phyloP scores from a whole-genome alignment of 768 basidiomycete genomes.

The Exsudoporus frostii region DNA sequence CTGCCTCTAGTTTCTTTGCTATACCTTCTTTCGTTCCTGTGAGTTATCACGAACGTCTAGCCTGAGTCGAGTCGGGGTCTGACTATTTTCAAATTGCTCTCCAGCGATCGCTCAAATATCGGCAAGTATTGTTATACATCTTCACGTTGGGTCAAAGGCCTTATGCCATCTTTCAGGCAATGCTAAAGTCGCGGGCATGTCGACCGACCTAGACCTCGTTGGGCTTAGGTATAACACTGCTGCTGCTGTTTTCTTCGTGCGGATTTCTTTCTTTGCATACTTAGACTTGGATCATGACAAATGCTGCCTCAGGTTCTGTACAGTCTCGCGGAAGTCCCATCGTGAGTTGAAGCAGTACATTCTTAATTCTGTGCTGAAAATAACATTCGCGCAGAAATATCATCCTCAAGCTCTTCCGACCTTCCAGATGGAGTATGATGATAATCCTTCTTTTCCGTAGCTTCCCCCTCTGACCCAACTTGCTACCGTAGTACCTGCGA shows the following conservation, averaged over 20 bases:
- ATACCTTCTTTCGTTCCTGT: conserved; percentile 1
- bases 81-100: not conserved
- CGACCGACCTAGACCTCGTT: not conserved
- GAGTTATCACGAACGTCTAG: not conserved
- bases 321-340: not conserved
- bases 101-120: not conserved
- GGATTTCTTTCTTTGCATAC: not conserved
- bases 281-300: not conserved
- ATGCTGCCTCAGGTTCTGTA: not conserved
- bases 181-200: not conserved
- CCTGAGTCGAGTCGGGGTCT: not conserved
- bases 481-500: conserved; percentile 35
- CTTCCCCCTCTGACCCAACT: conserved; percentile 6
- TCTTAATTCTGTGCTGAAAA: not conserved
- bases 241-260: not conserved
- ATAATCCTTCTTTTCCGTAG: not conserved
- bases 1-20: not conserved
- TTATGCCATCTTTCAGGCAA: not conserved
- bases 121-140: not conserved
- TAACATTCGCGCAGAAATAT: conserved; percentile 33
- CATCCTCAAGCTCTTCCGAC: conserved; percentile 33
- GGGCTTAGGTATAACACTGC: not conserved
- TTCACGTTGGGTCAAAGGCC: not conserved
- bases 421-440: conserved; percentile 36
- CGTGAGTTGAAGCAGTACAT: not conserved